Base-by-base conservation (phyloP, 148 eudicot species). In the Spergularia bocconei region DNA sequence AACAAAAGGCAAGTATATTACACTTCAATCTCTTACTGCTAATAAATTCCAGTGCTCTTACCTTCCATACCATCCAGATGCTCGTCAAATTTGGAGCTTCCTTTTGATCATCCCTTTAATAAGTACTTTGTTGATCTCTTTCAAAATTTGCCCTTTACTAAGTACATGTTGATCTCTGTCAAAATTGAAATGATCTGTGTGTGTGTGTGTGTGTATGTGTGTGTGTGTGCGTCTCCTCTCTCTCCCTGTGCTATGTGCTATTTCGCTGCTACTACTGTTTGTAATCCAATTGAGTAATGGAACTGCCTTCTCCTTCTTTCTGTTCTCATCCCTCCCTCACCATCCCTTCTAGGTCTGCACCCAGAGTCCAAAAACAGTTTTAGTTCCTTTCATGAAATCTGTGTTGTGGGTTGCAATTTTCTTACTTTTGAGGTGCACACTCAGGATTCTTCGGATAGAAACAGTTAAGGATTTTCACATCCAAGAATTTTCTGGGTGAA, bases 51-150 rank as follows among this genome's bases (percentile, higher is more conserved):
- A 23, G 56, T 68, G 56, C 51, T 68, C 71, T 68, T 68, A 68
- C 71, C 56, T 68, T 68, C 29, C 56, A 21, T 21, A 47, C 21
- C 56, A 20, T 68, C 71, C 71, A 68, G 71, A 68, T 68, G 56
- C 38, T 68, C 54, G 57, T 68, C 71, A 25, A 68, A 68, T 50
- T 68, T 68, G 71, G 71, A 68, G 56, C n/a, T 16, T 10, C 57
- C 56, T 47, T 16, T 68, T 68, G 71, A 20, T 55, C 71, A 68
- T 11, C 71, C 23, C 50, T 50, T 68, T 68, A 48, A 68, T 68
- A 68, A 68, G 71, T 68, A 68, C 71, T 68, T 68, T 68, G 51
- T 68, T 68, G 14, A 68, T 48, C 71, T 50, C 71, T 68, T 68
- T 68, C 71, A 23, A 50, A 62, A 23, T 29, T 29, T 29, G 36